These are phyloP conservation scores for Fomes fomentarius DNA, from an alignment of 1,284 basidiomycete genomes.

Conservation along the genomic window DNA sequence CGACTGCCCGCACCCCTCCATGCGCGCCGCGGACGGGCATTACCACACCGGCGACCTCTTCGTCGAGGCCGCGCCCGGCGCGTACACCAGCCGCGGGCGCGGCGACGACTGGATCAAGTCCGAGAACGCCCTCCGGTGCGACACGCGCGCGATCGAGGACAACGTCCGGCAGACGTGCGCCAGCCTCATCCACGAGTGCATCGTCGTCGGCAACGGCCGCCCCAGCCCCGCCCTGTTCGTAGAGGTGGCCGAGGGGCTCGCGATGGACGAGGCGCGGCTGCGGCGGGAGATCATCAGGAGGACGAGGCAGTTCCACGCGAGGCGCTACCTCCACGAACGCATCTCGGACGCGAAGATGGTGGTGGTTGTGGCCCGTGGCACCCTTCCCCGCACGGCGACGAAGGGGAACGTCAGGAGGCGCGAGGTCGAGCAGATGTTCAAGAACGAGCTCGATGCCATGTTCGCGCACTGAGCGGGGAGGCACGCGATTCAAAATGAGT, in stretches of 20 bases:
- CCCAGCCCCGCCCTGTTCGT: slow-evolving; percentile 70
- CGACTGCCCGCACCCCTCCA: slow-evolving; percentile 63
- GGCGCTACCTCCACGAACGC: slow-evolving; percentile 69
- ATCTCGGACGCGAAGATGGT: slow-evolving; percentile 58
- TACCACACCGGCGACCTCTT: slow-evolving; percentile 79
- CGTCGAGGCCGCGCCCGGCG: slow-evolving; percentile 54
- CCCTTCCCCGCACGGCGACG: slow-evolving; percentile 65
- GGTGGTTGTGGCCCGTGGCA: slow-evolving; percentile 54
- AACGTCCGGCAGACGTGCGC: slow-evolving; percentile 59
- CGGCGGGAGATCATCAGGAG: slow-evolving; percentile 64
- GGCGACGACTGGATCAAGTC: slow-evolving; percentile 82
- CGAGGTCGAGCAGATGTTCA: slow-evolving; percentile 62
- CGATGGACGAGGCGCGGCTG: slow-evolving; percentile 48
- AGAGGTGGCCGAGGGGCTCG: slow-evolving; percentile 44
- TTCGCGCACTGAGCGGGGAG: slow-evolving; percentile 30
- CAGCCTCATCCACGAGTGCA: slow-evolving; percentile 56
- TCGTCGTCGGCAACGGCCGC: slow-evolving; percentile 66
- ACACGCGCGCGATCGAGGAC: slow-evolving; percentile 76
- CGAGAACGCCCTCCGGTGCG: slow-evolving; percentile 68
- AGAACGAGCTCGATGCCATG: slow-evolving; percentile 51
- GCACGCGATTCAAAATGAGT: background rate
- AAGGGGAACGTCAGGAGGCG: slow-evolving; percentile 70
- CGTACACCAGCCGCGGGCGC: slow-evolving; percentile 63
- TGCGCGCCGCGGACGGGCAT: slow-evolving; percentile 61
- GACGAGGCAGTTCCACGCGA: slow-evolving; percentile 59